A percentile compares a stretch with the other conserved stretches of the same genome.
Conservation (phyloP, 352 stramenopile species). For the Globisporangium cederbergense region DNA sequence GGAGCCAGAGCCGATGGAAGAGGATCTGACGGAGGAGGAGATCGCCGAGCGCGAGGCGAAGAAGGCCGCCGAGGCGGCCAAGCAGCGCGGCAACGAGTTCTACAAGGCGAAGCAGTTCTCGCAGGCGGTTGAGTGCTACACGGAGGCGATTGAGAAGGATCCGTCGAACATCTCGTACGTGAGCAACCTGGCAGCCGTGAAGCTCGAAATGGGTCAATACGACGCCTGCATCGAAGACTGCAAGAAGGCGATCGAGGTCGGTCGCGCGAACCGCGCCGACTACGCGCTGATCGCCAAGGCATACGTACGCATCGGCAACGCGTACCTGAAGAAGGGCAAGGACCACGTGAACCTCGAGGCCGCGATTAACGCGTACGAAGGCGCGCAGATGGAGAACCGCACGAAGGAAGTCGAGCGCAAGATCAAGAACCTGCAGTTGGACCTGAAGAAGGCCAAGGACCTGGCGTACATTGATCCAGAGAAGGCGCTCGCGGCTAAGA, state of each 20-base stretch:
- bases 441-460: slow-evolving; percentile 94
- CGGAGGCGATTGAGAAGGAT: slow-evolving; percentile 95
- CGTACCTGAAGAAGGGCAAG: slow-evolving; percentile 94
- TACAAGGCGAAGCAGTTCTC: slow-evolving; percentile 98
- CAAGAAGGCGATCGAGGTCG: slow-evolving; percentile 95
- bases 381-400: slow-evolving; percentile 84
- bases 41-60: slow-evolving; percentile 46
- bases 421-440: slow-evolving; percentile 92
- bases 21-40: slow-evolving; percentile 87
- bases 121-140: slow-evolving; percentile 92
- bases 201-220: slow-evolving; percentile 95
- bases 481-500: slow-evolving; percentile 97
- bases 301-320: slow-evolving; percentile 95
- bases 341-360: slow-evolving; percentile 81
- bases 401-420: slow-evolving; percentile 93
- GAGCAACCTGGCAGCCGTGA: slow-evolving; percentile 97
- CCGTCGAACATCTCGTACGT: slow-evolving; percentile 96
- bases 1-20: slow-evolving; percentile 75
- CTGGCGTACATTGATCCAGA: slow-evolving; percentile 96
- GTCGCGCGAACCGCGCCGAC: slow-evolving; percentile 91
- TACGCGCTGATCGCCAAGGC: slow-evolving; percentile 97
- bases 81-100: slow-evolving; percentile 94
- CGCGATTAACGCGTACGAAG: slow-evolving; percentile 87
- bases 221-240: slow-evolving; percentile 93
- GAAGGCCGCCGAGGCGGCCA: slow-evolving; percentile 86